Evolutionary conservation across 2,329 filamentous ascomycete species (phyloP), one percentile per base, ranked within the genome.

Genomic region (Neofusicoccum sp.): DNA sequence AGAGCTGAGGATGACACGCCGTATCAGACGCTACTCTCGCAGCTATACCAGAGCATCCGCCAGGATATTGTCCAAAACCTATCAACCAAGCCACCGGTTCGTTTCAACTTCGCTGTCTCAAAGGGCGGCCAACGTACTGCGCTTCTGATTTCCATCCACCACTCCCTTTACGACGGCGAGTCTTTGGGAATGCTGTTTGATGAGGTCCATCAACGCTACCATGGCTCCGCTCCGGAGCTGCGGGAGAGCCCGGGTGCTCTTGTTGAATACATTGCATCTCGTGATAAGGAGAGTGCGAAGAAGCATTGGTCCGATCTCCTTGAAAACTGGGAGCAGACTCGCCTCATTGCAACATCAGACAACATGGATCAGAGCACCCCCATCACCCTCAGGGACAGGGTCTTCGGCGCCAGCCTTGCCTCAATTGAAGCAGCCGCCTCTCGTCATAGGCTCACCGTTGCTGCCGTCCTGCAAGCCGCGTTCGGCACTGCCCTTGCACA

Each of bases 311-410:
- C 7, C 70, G 64, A 2, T 71, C 76, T 34, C 73, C 74, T 14
- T 58, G 62, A 2, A 70, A 72, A 11, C 30, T 43, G 2, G 61
- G 63, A 5, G 65, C 64, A 4, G 73, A 76, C 64, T 76, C 78
- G 2, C 74, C 78, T 49, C 80, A 82, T 47, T 76, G 75, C 54
- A 74, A 75, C 20, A 64, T 67, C 36, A 63, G 49, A 57, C 26
- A 30, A 28, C 3, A 26, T 43, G 11, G 49, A 58, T 14, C 60
- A 48, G 24, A 38, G 6, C 47, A 20, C 38, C 16, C 30, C 41
- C 1, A 20, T 45, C 40, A 36, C 31, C 3, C 9, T 60, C 36
- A 47, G 45, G 20, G 30, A 53, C 20, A 48, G 51, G 6, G 24
- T 56, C 2, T 61, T 70, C n/a, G 41, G 48, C 6, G 58, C 41